Conservation (phyloP, 2,329 filamentous ascomycete species). For the Ascocoryne sarcoides region DNA sequence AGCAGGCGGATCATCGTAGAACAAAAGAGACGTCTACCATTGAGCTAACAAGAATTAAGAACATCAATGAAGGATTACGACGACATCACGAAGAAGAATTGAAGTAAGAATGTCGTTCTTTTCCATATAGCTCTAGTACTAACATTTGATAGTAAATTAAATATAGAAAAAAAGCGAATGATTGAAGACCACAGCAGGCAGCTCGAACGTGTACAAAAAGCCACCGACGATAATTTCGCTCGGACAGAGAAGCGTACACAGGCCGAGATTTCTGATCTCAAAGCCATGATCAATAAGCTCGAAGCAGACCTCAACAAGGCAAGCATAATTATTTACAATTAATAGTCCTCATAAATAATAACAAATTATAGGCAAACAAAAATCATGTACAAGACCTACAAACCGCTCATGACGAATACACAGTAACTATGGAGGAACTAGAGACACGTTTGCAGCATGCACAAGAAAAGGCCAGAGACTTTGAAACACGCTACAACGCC, state of each 20-base stretch:
- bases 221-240: conserved; percentile 40
- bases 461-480: conserved; percentile 39
- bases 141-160: conserved; percentile 23
- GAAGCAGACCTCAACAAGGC: conserved; percentile 56
- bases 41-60: conserved; percentile 39
- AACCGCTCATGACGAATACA: conserved; percentile 42
- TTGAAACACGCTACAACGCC: conserved; percentile 19
- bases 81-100: conserved; percentile 60
- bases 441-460: conserved; percentile 18
- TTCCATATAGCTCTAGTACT: conserved; percentile 4
- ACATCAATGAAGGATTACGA: conserved; percentile 61
- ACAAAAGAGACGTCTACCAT: conserved; percentile 48
- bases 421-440: conserved; percentile 30
- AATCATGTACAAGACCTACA: conserved; percentile 52
- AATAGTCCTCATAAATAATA: no score
- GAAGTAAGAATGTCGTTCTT: conserved; percentile 32
- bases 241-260: conserved; percentile 42
- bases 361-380: conserved; percentile 47
- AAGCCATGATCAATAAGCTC: conserved; percentile 50
- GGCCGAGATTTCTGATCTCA: conserved; percentile 54
- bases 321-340: no score
- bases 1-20: conserved; percentile 62
- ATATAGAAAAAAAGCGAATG: conserved; percentile 26
- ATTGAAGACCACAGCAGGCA: conserved; percentile 29
- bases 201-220: conserved; percentile 39